Evolutionary conservation across 371 early-diverging fungal species (phyloP).

Genomic region (Lichtheimia ornata): DNA sequence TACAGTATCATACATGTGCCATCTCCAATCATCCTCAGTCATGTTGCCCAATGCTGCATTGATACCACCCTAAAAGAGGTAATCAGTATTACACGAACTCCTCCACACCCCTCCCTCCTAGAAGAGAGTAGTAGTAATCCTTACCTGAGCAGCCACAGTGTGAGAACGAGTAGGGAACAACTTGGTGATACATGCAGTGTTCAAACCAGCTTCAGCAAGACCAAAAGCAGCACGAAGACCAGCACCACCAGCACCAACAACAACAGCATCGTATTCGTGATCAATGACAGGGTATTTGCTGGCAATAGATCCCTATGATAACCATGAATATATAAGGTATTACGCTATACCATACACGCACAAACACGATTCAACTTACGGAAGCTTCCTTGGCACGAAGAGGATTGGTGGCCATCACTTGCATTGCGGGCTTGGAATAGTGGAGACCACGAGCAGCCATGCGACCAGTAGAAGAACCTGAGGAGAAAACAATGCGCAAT

Average conservation of each 20-base stretch:
- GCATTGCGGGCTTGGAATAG: conserved; percentile 64
- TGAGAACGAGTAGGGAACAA: conserved; percentile 98
- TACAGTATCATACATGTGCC: conserved; percentile 99
- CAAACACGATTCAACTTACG: conserved; percentile 33
- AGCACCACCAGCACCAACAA: conserved; percentile 98
- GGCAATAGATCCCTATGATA: conserved; percentile 56
- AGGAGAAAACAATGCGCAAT: too few species aligned
- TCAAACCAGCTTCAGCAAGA: conserved; percentile 95
- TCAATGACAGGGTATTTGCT: conserved; percentile 92
- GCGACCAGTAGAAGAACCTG: conserved; percentile 8
- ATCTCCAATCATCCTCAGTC: conserved; percentile 99
- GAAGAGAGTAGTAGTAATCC: not conserved
- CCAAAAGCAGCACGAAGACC: conserved; percentile 98
- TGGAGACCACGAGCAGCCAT: conserved; percentile 55
- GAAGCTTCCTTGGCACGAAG: conserved; percentile 72
- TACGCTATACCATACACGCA: not conserved
- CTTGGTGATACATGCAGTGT: conserved; percentile 98
- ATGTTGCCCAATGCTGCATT: conserved; percentile 99
- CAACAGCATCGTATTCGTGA: conserved; percentile 97
- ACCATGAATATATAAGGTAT: not conserved
- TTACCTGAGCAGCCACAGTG: conserved; percentile 96
- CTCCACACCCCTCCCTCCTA: not conserved
- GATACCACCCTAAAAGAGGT: conserved; percentile 82
- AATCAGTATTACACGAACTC: not conserved
- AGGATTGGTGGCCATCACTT: conserved; percentile 72